A percentile compares a stretch with the other conserved stretches of the same genome.
phyloP scores from a whole-genome alignment of 2,329 filamentous ascomycete species.

The Penicillium corylophilum region DNA sequence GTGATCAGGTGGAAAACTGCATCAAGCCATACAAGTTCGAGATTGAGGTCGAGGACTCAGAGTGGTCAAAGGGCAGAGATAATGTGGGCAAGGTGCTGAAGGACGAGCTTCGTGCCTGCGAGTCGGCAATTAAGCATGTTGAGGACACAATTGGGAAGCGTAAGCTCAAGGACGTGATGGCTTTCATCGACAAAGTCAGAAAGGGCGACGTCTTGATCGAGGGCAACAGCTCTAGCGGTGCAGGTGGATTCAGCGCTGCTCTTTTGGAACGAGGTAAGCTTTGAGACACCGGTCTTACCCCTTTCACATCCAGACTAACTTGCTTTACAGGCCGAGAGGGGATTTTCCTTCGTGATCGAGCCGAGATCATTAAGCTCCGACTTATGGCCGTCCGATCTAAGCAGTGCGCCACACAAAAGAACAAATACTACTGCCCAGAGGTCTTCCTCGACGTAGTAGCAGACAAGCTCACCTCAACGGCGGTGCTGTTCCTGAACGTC shows the following conservation, averaged over 20 bases:
- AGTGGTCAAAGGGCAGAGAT: conserved; percentile 83
- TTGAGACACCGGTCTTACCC: neutral
- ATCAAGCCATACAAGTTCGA: conserved; percentile 99
- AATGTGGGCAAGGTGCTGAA: conserved; percentile 80
- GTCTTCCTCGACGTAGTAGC: conserved; percentile 97
- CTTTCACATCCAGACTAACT: conserved; percentile 1
- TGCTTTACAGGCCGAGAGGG: conserved; percentile 73
- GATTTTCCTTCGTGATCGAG: conserved; percentile 87
- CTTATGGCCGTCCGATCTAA: conserved; percentile 84
- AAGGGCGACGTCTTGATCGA: conserved; percentile 83
- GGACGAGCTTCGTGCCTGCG: conserved; percentile 80
- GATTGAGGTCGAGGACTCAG: conserved; percentile 86
- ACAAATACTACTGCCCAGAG: conserved; percentile 96
- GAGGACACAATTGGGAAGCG: conserved; percentile 76
- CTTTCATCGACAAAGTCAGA: conserved; percentile 84
- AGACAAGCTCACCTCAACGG: conserved; percentile 89
- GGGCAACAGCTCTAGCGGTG: conserved; percentile 77
- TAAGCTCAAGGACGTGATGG: conserved; percentile 85
- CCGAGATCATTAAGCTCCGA: conserved; percentile 87
- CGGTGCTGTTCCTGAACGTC: conserved; percentile 95
- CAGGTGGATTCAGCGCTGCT: conserved; percentile 88
- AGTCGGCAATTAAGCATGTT: conserved; percentile 70
- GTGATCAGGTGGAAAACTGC: conserved; percentile 96
- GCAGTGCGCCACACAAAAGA: conserved; percentile 77
- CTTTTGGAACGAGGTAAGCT: conserved; percentile 75